These are phyloP conservation scores for Vigna trinervia DNA, from an alignment of 306 rosid species.

Conservation along the genomic window DNA sequence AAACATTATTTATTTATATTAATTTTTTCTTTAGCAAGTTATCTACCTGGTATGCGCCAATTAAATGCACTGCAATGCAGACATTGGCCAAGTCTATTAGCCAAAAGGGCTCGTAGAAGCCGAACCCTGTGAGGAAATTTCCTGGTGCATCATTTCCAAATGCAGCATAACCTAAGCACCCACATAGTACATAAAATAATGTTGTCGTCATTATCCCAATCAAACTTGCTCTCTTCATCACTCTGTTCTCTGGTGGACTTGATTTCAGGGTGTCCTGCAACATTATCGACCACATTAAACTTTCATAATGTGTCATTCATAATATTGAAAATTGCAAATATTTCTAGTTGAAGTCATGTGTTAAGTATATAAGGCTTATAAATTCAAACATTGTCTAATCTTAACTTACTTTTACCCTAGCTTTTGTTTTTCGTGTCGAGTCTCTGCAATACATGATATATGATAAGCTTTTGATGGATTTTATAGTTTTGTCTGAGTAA, in stretches of 20 bases:
- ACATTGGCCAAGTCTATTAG: constrained; percentile 70
- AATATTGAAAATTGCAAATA: not conserved
- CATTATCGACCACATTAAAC: not conserved
- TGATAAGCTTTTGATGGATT: too few relatives aligned
- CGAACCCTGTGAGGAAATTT: constrained; percentile 82
- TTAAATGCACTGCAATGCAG: constrained; percentile 69
- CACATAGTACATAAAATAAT: constrained; percentile 69
- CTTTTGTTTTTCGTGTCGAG: too few relatives aligned
- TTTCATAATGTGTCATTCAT: not conserved
- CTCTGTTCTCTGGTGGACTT: constrained; percentile 69
- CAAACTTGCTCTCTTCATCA: constrained; percentile 70
- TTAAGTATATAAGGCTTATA: not conserved
- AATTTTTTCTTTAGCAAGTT: too few relatives aligned
- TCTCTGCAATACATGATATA: too few relatives aligned
- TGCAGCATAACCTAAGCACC: constrained; percentile 76
- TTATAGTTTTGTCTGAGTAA: too few relatives aligned
- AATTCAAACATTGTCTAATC: not conserved
- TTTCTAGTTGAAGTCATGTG: not conserved
- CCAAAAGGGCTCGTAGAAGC: constrained; percentile 87
- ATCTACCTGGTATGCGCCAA: constrained; percentile 75
- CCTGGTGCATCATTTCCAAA: constrained; percentile 80
- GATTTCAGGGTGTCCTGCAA: constrained; percentile 73
- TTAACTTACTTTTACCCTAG: not conserved
- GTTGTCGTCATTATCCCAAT: constrained; percentile 67
- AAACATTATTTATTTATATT: too few relatives aligned